These are phyloP conservation scores for Fusarium albosuccineum DNA, from an alignment of 2,329 filamentous ascomycete genomes.

Conservation along the genomic window DNA sequence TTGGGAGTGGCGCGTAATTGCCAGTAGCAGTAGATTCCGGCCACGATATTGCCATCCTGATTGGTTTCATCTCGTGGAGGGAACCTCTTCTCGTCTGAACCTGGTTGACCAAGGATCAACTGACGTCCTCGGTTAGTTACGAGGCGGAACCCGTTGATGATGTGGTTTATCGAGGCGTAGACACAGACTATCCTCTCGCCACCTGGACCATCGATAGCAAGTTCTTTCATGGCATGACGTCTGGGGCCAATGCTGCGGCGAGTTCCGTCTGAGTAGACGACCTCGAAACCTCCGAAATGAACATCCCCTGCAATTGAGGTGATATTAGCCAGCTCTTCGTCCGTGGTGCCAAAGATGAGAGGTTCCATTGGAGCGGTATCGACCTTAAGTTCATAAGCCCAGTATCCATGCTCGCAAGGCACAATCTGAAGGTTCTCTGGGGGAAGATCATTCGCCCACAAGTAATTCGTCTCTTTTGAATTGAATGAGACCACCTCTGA, in stretches of 20 bases:
- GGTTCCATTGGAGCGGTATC: conserved; percentile 4
- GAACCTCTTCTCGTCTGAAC: background rate
- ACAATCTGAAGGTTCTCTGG: background rate
- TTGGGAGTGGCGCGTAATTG: background rate
- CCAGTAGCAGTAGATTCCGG: conserved; percentile 6
- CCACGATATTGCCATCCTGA: background rate
- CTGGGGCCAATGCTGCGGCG: background rate
- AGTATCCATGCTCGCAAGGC: background rate
- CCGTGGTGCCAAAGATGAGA: conserved; percentile 13
- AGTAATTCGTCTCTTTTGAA: background rate
- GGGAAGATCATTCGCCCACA: conserved; percentile 12
- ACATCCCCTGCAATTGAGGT: background rate
- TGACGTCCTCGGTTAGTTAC: conserved; percentile 1
- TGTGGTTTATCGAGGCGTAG: background rate
- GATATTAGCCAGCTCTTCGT: conserved; percentile 2
- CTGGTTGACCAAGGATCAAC: background rate
- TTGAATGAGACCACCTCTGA: background rate
- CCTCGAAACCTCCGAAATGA: conserved; percentile 13
- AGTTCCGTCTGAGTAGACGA: conserved; percentile 2
- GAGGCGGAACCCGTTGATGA: background rate
- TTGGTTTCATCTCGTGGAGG: background rate
- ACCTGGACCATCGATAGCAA: background rate
- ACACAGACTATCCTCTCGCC: background rate
- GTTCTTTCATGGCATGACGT: background rate
- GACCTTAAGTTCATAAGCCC: background rate